phyloP scores from a whole-genome alignment of 2,329 filamentous ascomycete genomes.

The Fusarium scirpi region DNA sequence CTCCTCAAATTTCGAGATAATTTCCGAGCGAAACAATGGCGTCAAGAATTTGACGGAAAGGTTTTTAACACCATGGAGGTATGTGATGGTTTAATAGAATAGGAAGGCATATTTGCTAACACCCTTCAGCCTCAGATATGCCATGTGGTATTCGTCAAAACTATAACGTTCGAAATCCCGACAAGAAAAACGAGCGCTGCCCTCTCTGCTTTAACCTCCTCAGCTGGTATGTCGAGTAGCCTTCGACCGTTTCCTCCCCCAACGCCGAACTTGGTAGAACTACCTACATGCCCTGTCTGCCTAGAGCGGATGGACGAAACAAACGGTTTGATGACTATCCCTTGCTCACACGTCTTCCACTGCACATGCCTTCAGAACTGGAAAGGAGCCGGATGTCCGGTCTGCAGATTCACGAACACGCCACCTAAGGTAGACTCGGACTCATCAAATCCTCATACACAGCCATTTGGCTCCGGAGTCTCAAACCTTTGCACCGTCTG shows the following conservation, averaged over 20 bases:
- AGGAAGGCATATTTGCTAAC: constrained; percentile 27
- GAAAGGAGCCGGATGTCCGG: constrained; percentile 92
- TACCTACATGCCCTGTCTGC: constrained; percentile 96
- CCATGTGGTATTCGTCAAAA: constrained; percentile 94
- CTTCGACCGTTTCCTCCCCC: constrained; percentile 72
- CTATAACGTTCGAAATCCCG: constrained; percentile 84
- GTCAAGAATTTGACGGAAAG: constrained; percentile 89
- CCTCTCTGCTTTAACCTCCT: constrained; percentile 68
- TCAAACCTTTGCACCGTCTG: constrained; percentile 85
- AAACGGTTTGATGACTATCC: constrained; percentile 91
- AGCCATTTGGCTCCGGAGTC: constrained; percentile 68
- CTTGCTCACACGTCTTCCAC: constrained; percentile 98
- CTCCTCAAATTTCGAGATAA: constrained; percentile 91
- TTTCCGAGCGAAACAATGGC: constrained; percentile 81
- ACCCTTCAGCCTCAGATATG: constrained; percentile 83
- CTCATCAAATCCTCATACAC: constrained; percentile 61
- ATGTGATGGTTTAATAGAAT: constrained; percentile 34
- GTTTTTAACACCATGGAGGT: constrained; percentile 93
- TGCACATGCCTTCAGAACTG: constrained; percentile 96
- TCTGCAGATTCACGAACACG: constrained; percentile 86
- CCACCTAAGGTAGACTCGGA: constrained; percentile 54
- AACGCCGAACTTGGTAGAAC: constrained; percentile 86
- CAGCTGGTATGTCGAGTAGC: constrained; percentile 56
- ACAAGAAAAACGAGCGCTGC: constrained; percentile 63
- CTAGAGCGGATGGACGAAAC: constrained; percentile 99